Evolutionary conservation across 2,329 filamentous ascomycete genomes (phyloP).

Genomic region (Microascus cirrosus): DNA sequence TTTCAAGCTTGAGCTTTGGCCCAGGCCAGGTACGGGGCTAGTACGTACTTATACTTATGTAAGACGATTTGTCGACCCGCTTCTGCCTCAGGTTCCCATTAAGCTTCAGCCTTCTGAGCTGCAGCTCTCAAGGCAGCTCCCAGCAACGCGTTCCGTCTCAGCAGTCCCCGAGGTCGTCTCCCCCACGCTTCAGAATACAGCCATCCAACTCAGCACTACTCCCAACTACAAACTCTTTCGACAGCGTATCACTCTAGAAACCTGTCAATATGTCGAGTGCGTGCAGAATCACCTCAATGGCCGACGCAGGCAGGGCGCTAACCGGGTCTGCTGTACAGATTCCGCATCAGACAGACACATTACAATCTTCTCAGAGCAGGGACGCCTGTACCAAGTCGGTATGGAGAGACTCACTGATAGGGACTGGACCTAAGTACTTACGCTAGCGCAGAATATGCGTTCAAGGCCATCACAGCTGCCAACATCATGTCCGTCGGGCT

Average conservation of each 20-base stretch:
- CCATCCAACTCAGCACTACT: slow-evolving; percentile 1
- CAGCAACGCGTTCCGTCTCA: slow-evolving; percentile 3
- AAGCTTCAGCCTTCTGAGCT: slow-evolving; percentile 3
- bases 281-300: slow-evolving; percentile 10
- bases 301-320: slow-evolving; percentile 41
- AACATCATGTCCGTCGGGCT: slow-evolving; percentile 98
- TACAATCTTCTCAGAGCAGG: slow-evolving; percentile 99
- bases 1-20: not conserved
- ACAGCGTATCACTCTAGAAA: not conserved
- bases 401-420: slow-evolving; percentile 28
- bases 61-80: not conserved
- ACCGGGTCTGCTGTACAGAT: slow-evolving; percentile 9
- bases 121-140: slow-evolving; percentile 6
- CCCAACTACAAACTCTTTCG: not conserved
- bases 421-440: not conserved
- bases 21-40: slow-evolving; percentile 1
- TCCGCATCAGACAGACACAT: slow-evolving; percentile 97
- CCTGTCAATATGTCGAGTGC: slow-evolving; percentile 40
- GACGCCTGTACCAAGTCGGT: slow-evolving; percentile 99
- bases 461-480: slow-evolving; percentile 98
- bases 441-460: slow-evolving; percentile 83
- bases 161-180: not conserved
- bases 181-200: not conserved
- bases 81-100: not conserved
- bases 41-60: slow-evolving; percentile 6